A percentile compares a stretch with the other conserved stretches of the same genome.
These are phyloP conservation scores for Colletotrichum sp. DNA, from an alignment of 2,329 filamentous ascomycete species.

Conservation along the genomic window DNA sequence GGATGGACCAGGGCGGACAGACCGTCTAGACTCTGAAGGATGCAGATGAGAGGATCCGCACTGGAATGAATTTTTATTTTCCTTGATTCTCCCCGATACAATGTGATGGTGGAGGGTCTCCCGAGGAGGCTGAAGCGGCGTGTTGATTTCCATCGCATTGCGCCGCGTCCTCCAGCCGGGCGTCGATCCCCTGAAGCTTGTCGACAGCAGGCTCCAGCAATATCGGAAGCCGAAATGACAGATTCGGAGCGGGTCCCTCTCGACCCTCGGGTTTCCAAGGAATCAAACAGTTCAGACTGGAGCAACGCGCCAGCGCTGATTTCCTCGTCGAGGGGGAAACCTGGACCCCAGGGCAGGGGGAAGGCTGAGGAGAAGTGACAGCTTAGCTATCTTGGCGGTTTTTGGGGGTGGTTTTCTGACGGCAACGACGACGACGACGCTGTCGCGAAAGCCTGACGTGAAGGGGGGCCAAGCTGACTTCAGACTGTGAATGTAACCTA, in stretches of 20 bases:
- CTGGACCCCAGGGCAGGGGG: neutral
- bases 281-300: neutral
- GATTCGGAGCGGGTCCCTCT: neutral
- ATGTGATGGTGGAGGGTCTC: neutral
- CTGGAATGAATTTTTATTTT: neutral
- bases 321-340: neutral
- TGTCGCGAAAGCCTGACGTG: neutral
- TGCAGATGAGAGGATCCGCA: neutral
- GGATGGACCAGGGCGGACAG: neutral
- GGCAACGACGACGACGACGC: neutral
- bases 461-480: neutral
- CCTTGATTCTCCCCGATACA: neutral
- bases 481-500: neutral
- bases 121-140: slow-evolving; percentile 1
- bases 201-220: neutral
- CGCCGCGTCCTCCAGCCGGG: neutral
- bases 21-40: neutral
- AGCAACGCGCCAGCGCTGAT: neutral
- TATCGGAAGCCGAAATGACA: slow-evolving; percentile 6
- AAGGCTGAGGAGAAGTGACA: neutral
- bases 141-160: neutral
- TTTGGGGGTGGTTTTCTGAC: neutral
- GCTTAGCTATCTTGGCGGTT: neutral
- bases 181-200: neutral
- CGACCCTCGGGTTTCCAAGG: neutral